A percentile compares a stretch with the other conserved stretches of the same genome.
Evolutionary conservation across 176 grass and related monocot species (phyloP).

Genomic region (Eragrostis curvula): DNA sequence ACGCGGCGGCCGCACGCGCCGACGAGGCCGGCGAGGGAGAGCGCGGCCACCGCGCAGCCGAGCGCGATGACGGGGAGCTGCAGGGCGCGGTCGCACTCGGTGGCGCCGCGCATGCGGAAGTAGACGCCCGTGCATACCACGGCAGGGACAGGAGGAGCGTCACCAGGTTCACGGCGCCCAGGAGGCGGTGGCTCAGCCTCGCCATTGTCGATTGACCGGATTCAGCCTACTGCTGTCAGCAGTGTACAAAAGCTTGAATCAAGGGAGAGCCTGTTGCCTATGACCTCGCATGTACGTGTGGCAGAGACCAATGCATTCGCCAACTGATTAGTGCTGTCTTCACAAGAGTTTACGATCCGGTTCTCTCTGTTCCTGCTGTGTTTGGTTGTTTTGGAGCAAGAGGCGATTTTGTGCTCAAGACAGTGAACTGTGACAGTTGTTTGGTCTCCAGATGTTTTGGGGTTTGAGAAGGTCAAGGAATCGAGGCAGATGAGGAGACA

Average conservation of each 20-base stretch:
- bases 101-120: conserved; percentile 44
- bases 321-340: not conserved
- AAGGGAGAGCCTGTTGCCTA: too few species aligned
- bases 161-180: conserved; percentile 58
- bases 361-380: not conserved
- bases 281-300: not conserved
- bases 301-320: not conserved
- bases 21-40: conserved; percentile 62
- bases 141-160: conserved; percentile 59
- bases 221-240: not conserved
- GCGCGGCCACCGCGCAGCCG: conserved; percentile 49
- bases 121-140: conserved; percentile 52
- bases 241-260: conserved; percentile 3
- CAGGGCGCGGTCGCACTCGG: conserved; percentile 61
- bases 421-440: conserved; percentile 14
- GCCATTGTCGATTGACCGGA: not conserved
- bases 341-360: not conserved
- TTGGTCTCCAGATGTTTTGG: conserved; percentile 20
- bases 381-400: not conserved
- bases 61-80: conserved; percentile 54
- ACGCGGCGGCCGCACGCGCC: conserved; percentile 50
- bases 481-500: not conserved
- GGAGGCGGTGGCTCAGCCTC: conserved; percentile 44
- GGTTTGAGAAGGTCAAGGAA: conserved; percentile 33
- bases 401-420: conserved; percentile 2